Evolutionary conservation across 257 asterid genomes (phyloP), one percentile per base, ranked within the genome.

Genomic region (Solanum commersonii): DNA sequence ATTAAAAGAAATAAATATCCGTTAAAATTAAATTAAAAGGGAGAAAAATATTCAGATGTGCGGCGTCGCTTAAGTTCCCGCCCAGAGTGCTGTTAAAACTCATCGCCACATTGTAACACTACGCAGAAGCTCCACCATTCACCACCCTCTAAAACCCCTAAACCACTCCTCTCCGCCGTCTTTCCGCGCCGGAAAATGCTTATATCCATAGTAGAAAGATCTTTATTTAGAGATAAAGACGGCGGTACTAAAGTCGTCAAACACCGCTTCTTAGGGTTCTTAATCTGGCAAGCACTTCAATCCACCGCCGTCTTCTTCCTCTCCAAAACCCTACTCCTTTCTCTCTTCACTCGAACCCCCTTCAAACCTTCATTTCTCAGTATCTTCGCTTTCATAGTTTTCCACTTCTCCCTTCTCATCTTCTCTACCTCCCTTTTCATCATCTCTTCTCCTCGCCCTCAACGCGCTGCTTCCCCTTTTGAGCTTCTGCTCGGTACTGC

Each of bases 221-320:
- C 93, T 1, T 92, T 96, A 3, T 96, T 94, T 95, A 90, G 87
- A 14, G 93, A 90, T 84, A 94, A 94, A 83, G 91, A 92, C 91
- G 95, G 95, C 89, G 94, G 88, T 25, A 86, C 73, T 63, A 74
- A 20, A 20, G 23, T 95, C 79, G 87, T 94, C 92, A 92, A 91
- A 46, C 91, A 94, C 91, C 99, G 99, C 8, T 96, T 96, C 93
- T 52, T 94, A 42, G 93, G 98, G 90, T 94, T 94, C 89, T 87
- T 97, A 59, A 94, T 96, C 60, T 97, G 99, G 99, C 99, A 96
- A 89, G 89, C 92, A 27, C 88, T 95, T 60, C 95, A 90, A 74
- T 93, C 99, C 25, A 94, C 98, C 18, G 37, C 90, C 88, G 33
- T 92, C 7, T 90, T 94, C 76, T 86, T 94, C 91, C 83, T 95